Evolutionary conservation across 2,329 filamentous ascomycete genomes (phyloP), one percentile per base, ranked within the genome.

Genomic region (Diaporthe caulivora): DNA sequence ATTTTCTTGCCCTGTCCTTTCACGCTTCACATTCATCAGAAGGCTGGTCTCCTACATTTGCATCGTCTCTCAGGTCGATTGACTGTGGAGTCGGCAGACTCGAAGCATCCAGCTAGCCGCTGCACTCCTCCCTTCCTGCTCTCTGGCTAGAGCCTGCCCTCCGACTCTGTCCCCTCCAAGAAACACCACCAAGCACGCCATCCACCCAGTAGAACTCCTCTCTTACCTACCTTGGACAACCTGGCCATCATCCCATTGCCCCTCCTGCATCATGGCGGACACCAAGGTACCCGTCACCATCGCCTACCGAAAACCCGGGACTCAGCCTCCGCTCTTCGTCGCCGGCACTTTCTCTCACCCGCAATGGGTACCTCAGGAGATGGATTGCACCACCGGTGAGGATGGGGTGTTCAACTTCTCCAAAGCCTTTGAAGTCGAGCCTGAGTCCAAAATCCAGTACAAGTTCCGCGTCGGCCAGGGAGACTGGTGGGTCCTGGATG

Each of bases 401-500:
- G 83, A 87, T 47, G 88, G 87, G n/a, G 84, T 91, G 70, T 83
- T 90, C 73, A 79, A 87, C 17, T 95, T 93, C 79, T 85, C 82
- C 55, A 90, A 90, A 73, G 82, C 86, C 1, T 85, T 94, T 57
- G 80, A 86, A 47, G 85, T 89, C 10, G 84, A 89, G 24, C 84
- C 88, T 29, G 88, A 88, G 29, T 87, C 89, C 60, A 87, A 90
- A 72, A 90, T 94, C 76, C 91, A 93, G 78, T 95, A 95, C 87
- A 95, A 94, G 82, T 93, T 95, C 77, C 88, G 92, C 40, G 84
- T 93, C 47, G 92, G 92, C 13, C 80, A 86, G 26, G 90, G 89
- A 62, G 88, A 93, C 76, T 93, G 91, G 90, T 94, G 92, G 92
- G 85, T 91, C 31, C 81, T 94, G 58, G 90, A 95, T 77, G 90